Evolutionary conservation across 2,329 filamentous ascomycete species (phyloP).

Genomic region (Colletotrichum coccodes): DNA sequence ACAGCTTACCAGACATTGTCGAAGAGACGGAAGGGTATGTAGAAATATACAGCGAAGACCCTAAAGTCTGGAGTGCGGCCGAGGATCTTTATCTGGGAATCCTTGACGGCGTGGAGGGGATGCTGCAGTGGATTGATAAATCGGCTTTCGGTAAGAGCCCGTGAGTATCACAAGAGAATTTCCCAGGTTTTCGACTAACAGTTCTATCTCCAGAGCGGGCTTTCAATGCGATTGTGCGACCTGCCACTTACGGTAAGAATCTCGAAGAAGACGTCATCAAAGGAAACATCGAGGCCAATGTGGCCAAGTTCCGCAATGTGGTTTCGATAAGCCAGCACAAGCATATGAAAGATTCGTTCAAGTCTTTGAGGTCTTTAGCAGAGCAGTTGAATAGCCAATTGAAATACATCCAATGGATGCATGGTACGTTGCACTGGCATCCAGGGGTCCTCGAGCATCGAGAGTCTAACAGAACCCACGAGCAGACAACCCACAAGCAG

Average conservation of each 20-base stretch:
- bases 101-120: slow-evolving; percentile 8
- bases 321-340: neutral
- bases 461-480: neutral
- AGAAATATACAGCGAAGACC: slow-evolving; percentile 1
- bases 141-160: neutral
- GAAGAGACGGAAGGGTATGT: slow-evolving; percentile 4
- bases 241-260: neutral
- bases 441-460: no score
- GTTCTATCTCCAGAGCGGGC: neutral
- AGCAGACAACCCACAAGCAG: slow-evolving; percentile 3
- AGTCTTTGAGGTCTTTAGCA: neutral
- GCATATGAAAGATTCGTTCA: neutral
- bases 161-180: no score
- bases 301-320: neutral
- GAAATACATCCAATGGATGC: neutral
- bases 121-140: slow-evolving; percentile 16
- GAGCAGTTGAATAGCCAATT: neutral
- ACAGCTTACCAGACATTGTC: neutral
- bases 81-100: slow-evolving; percentile 16
- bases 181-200: neutral
- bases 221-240: neutral
- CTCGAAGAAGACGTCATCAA: slow-evolving; percentile 10
- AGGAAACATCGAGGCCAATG: slow-evolving; percentile 7
- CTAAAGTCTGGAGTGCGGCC: slow-evolving; percentile 3
- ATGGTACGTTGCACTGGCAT: neutral